phyloP scores from a whole-genome alignment of 1,284 basidiomycete species.

The Heterobasidion irregulare region DNA sequence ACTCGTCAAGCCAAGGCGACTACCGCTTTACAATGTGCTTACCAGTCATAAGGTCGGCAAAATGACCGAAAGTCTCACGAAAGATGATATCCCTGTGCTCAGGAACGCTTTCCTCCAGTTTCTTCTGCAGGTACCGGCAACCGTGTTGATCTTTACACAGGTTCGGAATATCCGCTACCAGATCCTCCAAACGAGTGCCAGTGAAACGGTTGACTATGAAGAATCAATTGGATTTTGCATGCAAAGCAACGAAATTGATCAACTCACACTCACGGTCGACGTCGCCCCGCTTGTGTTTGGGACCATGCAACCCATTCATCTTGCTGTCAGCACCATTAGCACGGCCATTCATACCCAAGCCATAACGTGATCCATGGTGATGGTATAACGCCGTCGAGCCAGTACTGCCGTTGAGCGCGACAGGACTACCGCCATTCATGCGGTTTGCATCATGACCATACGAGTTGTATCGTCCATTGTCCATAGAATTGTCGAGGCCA shows the following conservation, averaged over 20 bases:
- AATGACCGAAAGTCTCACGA: conserved; percentile 95
- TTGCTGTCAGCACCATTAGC: conserved; percentile 50
- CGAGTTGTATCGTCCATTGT: conserved; percentile 47
- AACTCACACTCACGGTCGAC: conserved; percentile 78
- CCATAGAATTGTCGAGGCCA: conserved; percentile 42
- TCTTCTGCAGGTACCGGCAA: conserved; percentile 98
- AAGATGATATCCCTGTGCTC: conserved; percentile 99
- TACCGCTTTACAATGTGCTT: conserved; percentile 13
- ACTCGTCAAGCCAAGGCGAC: not conserved
- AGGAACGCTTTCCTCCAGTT: conserved; percentile 91
- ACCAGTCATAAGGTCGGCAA: conserved; percentile 98
- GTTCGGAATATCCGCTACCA: conserved; percentile 88
- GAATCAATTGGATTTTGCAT: not conserved
- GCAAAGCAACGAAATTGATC: not conserved
- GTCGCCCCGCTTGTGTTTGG: conserved; percentile 91
- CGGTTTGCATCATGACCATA: conserved; percentile 56
- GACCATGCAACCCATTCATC: conserved; percentile 83
- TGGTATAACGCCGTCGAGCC: conserved; percentile 79
- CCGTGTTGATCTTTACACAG: conserved; percentile 99
- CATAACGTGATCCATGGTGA: conserved; percentile 70
- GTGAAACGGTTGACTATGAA: conserved; percentile 85
- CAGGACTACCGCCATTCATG: conserved; percentile 23
- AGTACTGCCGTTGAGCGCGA: conserved; percentile 39
- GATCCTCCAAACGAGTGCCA: conserved; percentile 90
- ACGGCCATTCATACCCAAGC: conserved; percentile 51